Evolutionary conservation across 2,329 filamentous ascomycete species (phyloP).

Genomic region (Exophiala dermatitidis): DNA sequence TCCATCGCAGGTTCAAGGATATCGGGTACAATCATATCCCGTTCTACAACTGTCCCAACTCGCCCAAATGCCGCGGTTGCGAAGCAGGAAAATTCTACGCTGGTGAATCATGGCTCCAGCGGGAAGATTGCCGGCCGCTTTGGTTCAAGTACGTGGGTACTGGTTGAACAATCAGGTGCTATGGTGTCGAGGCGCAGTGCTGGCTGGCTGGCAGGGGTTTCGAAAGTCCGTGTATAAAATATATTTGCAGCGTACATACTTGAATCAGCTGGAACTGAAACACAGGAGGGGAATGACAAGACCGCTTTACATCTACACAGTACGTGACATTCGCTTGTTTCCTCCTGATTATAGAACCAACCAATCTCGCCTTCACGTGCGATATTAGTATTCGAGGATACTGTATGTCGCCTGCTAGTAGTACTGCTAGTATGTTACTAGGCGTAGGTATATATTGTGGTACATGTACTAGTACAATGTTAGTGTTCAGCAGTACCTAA

Average conservation of each 20-base stretch:
- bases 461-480: too few relatives aligned
- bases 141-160: conserved; percentile 96
- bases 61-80: conserved; percentile 84
- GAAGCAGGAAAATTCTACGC: conserved; percentile 81
- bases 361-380: too few relatives aligned
- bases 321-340: too few relatives aligned
- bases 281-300: too few relatives aligned
- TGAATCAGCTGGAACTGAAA: not conserved
- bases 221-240: not conserved
- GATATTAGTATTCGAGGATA: too few relatives aligned
- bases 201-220: not conserved
- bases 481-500: too few relatives aligned
- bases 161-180: conserved; percentile 45
- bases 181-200: not conserved
- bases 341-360: too few relatives aligned
- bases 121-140: conserved; percentile 88
- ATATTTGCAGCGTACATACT: not conserved
- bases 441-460: too few relatives aligned
- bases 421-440: too few relatives aligned
- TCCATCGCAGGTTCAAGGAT: conserved; percentile 75
- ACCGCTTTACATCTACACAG: too few relatives aligned
- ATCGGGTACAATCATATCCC: conserved; percentile 98
- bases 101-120: conserved; percentile 74
- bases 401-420: too few relatives aligned
- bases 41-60: conserved; percentile 98